These are phyloP conservation scores for Phytophthora vignae DNA, from an alignment of 352 stramenopile species.

Conservation along the genomic window DNA sequence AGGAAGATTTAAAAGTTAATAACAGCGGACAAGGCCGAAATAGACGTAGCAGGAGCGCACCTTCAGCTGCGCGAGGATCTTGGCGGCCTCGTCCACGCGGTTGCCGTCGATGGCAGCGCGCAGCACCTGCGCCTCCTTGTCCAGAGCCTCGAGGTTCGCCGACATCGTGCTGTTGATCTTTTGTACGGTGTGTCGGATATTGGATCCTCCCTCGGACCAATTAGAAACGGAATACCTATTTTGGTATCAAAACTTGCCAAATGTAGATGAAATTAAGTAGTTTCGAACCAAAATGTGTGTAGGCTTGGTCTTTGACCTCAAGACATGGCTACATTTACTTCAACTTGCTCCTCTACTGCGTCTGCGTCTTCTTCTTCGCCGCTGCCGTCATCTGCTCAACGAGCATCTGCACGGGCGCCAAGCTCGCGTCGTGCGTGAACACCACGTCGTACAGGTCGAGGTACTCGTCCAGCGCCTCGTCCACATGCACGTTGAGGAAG, in stretches of 20 bases:
- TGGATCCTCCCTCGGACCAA: background rate
- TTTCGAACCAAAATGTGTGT: too few relatives aligned
- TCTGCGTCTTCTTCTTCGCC: background rate
- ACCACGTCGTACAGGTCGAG: constrained; percentile 71
- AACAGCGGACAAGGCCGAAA: too few relatives aligned
- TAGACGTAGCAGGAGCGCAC: constrained; percentile 24
- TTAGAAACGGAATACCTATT: too few relatives aligned
- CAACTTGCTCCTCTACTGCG: background rate
- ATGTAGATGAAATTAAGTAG: too few relatives aligned
- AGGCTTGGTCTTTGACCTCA: background rate
- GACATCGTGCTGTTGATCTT: constrained; percentile 34
- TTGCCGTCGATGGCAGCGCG: constrained; percentile 64
- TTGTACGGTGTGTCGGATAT: background rate
- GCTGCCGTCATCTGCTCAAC: constrained; percentile 48
- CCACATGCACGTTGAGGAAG: constrained; percentile 74
- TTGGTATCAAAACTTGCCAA: too few relatives aligned
- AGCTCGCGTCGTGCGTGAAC: constrained; percentile 70
- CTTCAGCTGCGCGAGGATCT: constrained; percentile 69
- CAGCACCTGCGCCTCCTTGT: constrained; percentile 73
- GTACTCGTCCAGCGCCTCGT: constrained; percentile 75
- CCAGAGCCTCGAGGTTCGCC: constrained; percentile 53
- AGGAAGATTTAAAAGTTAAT: background rate
- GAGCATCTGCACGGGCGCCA: constrained; percentile 55
- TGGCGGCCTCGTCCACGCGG: constrained; percentile 52
- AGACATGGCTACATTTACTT: background rate